Evolutionary conservation across 2,329 filamentous ascomycete genomes (phyloP).

Genomic region (Cladophialophora exuberans): DNA sequence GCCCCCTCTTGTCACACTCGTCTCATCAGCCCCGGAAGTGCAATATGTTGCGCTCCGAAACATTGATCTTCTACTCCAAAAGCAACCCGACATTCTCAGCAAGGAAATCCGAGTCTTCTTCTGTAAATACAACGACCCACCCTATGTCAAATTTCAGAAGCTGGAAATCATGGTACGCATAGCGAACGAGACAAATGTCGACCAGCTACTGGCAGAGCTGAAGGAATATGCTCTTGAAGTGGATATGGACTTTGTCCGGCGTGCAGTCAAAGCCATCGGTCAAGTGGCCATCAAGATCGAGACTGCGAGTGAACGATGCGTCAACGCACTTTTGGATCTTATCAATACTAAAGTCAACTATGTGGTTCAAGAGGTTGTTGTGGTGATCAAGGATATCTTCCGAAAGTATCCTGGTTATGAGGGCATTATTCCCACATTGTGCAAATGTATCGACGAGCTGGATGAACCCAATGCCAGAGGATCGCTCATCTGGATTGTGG

Average conservation of each 20-base stretch:
- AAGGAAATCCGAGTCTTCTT: constrained; percentile 99
- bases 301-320: constrained; percentile 89
- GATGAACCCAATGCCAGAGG: constrained; percentile 91
- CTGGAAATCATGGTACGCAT: constrained; percentile 99
- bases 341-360: constrained; percentile 99
- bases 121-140: constrained; percentile 99
- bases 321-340: constrained; percentile 88
- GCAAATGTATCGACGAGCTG: constrained; percentile 93
- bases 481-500: constrained; percentile 96
- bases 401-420: constrained; percentile 97
- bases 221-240: constrained; percentile 98
- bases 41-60: constrained; percentile 97
- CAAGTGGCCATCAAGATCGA: constrained; percentile 99
- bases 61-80: constrained; percentile 93
- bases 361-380: constrained; percentile 95
- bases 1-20: constrained; percentile 89
- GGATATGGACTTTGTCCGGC: constrained; percentile 97
- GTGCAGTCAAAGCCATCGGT: constrained; percentile 93
- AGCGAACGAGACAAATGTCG: constrained; percentile 94
- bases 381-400: constrained; percentile 99
- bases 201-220: constrained; percentile 88
- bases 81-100: constrained; percentile 93
- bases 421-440: constrained; percentile 94
- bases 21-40: constrained; percentile 93
- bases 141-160: constrained; percentile 96